These are phyloP conservation scores for Hericium coralloides DNA, from an alignment of 768 basidiomycete genomes.

Conservation along the genomic window DNA sequence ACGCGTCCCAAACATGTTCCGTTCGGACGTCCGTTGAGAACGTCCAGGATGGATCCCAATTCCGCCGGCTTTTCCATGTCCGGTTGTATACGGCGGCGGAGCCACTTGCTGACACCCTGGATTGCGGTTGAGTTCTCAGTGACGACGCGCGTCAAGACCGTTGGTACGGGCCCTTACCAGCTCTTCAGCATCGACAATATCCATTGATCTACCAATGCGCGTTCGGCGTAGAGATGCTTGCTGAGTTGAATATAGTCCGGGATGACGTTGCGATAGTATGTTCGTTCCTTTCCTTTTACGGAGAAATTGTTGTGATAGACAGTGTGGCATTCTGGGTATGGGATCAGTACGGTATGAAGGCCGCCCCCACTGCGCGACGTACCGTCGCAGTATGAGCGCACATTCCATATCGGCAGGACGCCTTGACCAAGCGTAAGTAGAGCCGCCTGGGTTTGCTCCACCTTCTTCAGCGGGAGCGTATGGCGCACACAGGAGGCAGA, in stretches of 20 bases:
- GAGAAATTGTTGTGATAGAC: neutral
- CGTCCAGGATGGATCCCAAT: neutral
- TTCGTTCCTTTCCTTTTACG: neutral
- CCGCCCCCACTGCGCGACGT: neutral
- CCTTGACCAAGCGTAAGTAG: neutral
- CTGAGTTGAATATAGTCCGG: neutral
- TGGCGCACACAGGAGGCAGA: neutral
- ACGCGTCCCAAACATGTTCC: slow-evolving; percentile 25
- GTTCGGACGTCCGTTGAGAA: neutral
- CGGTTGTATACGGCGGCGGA: neutral
- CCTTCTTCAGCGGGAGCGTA: neutral
- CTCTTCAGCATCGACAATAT: neutral
- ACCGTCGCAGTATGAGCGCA: neutral
- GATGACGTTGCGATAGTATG: neutral
- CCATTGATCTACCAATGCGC: neutral
- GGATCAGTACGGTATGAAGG: neutral
- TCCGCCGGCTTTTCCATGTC: neutral
- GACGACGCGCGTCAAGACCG: neutral
- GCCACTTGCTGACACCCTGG: neutral
- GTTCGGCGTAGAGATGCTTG: neutral
- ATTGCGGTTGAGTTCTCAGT: neutral
- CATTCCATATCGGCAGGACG: neutral
- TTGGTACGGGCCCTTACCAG: neutral
- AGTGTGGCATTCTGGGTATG: neutral
- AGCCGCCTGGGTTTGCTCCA: neutral